These are phyloP conservation scores for Coleophoma cylindrospora DNA, from an alignment of 2,329 filamentous ascomycete genomes.

Conservation along the genomic window DNA sequence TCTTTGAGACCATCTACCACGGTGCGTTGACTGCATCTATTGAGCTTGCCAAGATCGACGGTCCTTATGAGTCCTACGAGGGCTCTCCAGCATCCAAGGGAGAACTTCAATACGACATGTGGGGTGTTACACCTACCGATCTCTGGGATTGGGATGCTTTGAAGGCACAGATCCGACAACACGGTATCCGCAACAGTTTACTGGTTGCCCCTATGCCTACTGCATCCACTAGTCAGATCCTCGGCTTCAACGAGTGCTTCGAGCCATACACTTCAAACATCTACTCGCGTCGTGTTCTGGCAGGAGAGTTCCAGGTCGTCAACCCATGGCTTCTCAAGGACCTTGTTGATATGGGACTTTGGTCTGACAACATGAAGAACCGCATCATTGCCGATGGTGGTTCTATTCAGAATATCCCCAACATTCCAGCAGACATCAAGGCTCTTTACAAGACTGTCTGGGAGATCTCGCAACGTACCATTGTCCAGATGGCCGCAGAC, in stretches of 20 bases:
- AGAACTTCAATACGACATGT: conserved; percentile 98
- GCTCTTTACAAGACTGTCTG: conserved; percentile 98
- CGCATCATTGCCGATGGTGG: conserved; percentile 97
- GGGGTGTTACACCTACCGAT: conserved; percentile 87
- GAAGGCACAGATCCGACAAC: conserved; percentile 86
- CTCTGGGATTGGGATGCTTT: conserved; percentile 94
- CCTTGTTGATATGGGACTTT: conserved; percentile 93
- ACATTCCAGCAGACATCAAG: conserved; percentile 94
- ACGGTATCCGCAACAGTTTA: conserved; percentile 92
- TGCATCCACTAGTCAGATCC: conserved; percentile 92
- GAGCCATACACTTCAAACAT: conserved; percentile 99
- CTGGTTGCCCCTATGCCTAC: conserved; percentile 97
- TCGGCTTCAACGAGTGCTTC: conserved; percentile 99
- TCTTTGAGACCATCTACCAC: conserved; percentile 99
- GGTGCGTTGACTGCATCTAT: conserved; percentile 85
- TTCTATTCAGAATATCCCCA: conserved; percentile 94
- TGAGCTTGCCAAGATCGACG: conserved; percentile 77
- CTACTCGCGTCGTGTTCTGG: conserved; percentile 95
- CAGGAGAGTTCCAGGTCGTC: conserved; percentile 98
- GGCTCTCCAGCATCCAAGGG: conserved; percentile 93
- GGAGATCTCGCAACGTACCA: conserved; percentile 95
- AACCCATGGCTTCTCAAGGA: conserved; percentile 99
- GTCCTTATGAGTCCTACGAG: conserved; percentile 84
- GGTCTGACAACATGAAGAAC: conserved; percentile 99
- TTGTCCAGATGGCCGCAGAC: conserved; percentile 97